These are phyloP conservation scores for Inonotus obliquus DNA, from an alignment of 1,284 basidiomycete genomes.

Conservation along the genomic window DNA sequence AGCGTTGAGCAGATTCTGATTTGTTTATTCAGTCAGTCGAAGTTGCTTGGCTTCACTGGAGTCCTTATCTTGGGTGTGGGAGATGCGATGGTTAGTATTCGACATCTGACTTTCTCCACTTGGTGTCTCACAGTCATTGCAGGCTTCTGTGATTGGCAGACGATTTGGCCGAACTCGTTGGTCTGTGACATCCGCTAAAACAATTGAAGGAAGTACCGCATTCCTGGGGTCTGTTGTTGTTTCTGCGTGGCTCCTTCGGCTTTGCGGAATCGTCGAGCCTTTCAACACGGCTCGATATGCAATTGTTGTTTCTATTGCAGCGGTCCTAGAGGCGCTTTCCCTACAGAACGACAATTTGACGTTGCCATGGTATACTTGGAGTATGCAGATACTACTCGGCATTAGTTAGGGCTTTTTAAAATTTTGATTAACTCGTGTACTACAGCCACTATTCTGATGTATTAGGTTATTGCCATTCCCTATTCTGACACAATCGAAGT, in stretches of 20 bases:
- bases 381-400: conserved; percentile 55
- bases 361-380: conserved; percentile 86
- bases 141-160: conserved; percentile 92
- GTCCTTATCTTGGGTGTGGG: conserved; percentile 89
- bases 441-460: background rate
- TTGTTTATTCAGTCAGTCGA: conserved; percentile 47
- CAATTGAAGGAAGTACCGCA: conserved; percentile 85
- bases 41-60: conserved; percentile 82
- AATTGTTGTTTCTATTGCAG: conserved; percentile 55
- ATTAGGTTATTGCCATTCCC: background rate
- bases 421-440: background rate
- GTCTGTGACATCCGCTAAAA: conserved; percentile 83
- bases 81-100: conserved; percentile 74
- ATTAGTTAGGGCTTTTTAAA: conserved; percentile 25
- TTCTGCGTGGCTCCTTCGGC: conserved; percentile 67
- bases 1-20: background rate
- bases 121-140: conserved; percentile 6
- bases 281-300: conserved; percentile 63
- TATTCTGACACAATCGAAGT: background rate
- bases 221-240: conserved; percentile 72
- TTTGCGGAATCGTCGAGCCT: conserved; percentile 60
- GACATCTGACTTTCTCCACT: conserved; percentile 7
- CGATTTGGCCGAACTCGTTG: conserved; percentile 76
- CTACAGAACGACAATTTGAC: conserved; percentile 95
- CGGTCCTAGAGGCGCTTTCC: conserved; percentile 81